Base-by-base conservation (phyloP, 345 rosid genomes). In the Iberis pinnata region DNA sequence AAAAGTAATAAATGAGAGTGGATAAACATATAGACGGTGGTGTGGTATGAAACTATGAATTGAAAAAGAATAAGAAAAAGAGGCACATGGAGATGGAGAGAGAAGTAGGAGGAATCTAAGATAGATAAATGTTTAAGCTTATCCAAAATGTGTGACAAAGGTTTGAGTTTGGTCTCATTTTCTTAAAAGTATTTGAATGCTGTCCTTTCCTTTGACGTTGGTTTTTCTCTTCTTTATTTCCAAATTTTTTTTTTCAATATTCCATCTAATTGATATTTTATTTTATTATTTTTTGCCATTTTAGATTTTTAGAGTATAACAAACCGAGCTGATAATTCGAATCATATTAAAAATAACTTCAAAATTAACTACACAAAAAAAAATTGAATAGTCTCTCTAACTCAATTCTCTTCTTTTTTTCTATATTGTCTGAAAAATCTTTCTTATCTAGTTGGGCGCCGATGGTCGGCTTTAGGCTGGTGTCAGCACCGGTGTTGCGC, bases 121-220 rank as follows among this genome's bases (percentile, higher is more conserved):
- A 51, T 51, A 37, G 64, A 65, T 65, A 42, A n/a, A n/a, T n/a
- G n/a, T n/a, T 38, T 10, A 65, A 51, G 53, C 65, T 65, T 66
- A 66, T 66, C 70, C 65, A 66, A 43, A 25, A 36, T 26, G 13
- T 29, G 48, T 1, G 42, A 26, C 9, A 26, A 51, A 58, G 54
- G 42, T 58, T 65, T 32, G 27, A 37, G 43, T 58, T 65, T 58
- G 65, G 70, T 58, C 65, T 58, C 27, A 12, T 0, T 57, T 65
- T 56, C 4, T 37, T 40, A 40, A 37, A 42, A 42, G 38, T 57
- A 43, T 48, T 35, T 43, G 41, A 46, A 57, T 49, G 42, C 58
- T 51, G 42, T 50, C 49, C 3, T 43, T 58, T 51, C 54, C 60
- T 51, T 66, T 58, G 60, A 65, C 64, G 50, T 12, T 18, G 16